Evolutionary conservation across 192 early-diverging fungal species (phyloP), one percentile per base, ranked within the genome.

Genomic region (Coemansia furcata): DNA sequence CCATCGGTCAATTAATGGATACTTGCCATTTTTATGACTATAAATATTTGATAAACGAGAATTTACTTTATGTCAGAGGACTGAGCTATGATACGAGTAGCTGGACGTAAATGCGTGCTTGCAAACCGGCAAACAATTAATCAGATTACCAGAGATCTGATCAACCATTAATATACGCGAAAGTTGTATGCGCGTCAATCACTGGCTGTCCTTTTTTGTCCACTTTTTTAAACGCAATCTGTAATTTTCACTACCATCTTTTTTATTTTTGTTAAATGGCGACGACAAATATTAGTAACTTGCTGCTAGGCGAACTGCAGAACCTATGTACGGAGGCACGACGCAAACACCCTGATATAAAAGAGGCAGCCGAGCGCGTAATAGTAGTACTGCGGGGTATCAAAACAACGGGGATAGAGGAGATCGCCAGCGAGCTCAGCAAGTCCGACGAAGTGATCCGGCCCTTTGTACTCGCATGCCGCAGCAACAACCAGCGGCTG

Each of bases 281-380:
- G 49, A 71, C 71, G 74, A 61, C 74, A 11, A 79, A 72, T 50
- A 84, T 90, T 65, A 43, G 74, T 17, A 49, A 44, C 11, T 62
- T 74, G 36, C 84, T 98, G 19, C 86, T 91, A 39, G 86, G 85
- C 37, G 97, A 98, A 78, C 89, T 98, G 40, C 81, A 92, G 55
- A 76, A 78, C 29, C 85, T 99, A 44, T 93, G 94, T 39, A 91
- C 84, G 47, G 97, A 99, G 68, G 91, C 95, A 4, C 83, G 90
- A 44, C 85, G 91, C 66, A 96, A 95, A 69, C 83, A 95, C 81
- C 93, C 95, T 19, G 94, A 95, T 60, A 92, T 99, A n/a, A 97
- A 97, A 84, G 97, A 99, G 69, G 85, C 85, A 9, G 82, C 85
- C 4, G 86, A 86, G 63, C 81, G 82, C 23, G 89, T 86, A 6